A percentile compares a stretch with the other conserved stretches of the same genome.
Evolutionary conservation across 129 eudicot species (phyloP).

Genomic region (Flaveria linearis): DNA sequence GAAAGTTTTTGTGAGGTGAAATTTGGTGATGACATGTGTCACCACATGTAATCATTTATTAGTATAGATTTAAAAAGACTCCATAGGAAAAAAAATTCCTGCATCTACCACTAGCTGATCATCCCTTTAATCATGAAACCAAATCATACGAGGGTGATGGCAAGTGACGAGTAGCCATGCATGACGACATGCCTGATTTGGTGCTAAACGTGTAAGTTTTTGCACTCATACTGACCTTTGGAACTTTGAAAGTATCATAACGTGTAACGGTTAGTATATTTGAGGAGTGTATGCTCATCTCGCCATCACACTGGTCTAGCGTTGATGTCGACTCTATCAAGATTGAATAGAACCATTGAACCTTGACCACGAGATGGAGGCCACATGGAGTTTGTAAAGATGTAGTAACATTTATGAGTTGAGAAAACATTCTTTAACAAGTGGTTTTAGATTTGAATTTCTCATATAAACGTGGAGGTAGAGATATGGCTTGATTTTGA

Average conservation of each 20-base stretch:
- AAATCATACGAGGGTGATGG: no score
- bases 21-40: no score
- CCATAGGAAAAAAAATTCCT: no score
- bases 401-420: background rate
- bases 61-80: no score
- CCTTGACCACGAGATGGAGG: background rate
- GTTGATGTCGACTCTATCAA: background rate
- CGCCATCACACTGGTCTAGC: background rate
- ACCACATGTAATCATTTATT: no score
- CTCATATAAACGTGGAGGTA: slow-evolving; percentile 20
- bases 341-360: background rate
- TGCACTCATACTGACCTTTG: background rate
- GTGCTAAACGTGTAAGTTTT: background rate
- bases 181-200: no score
- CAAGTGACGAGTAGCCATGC: no score
- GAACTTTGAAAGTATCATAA: background rate
- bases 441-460: background rate
- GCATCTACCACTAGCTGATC: no score
- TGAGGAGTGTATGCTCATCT: background rate
- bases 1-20: no score
- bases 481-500: background rate
- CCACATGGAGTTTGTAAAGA: background rate
- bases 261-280: background rate
- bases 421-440: background rate
- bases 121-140: no score